These are phyloP conservation scores for Clavulina sp. DNA, from an alignment of 768 basidiomycete genomes.

Conservation along the genomic window DNA sequence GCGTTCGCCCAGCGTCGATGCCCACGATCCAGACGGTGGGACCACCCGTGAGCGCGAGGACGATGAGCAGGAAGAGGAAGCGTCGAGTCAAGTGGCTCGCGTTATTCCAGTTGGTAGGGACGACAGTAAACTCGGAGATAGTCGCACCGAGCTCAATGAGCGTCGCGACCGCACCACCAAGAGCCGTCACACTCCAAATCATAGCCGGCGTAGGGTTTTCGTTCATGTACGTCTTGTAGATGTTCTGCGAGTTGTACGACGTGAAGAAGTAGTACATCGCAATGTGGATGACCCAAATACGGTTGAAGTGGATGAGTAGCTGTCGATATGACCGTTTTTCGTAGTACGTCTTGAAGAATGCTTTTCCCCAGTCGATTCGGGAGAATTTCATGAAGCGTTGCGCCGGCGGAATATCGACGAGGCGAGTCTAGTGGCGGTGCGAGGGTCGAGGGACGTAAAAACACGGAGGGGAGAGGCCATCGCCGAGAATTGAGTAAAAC, in stretches of 20 bases:
- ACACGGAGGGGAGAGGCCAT: too few species aligned
- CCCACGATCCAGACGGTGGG: constrained; percentile 92
- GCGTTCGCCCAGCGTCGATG: constrained; percentile 37
- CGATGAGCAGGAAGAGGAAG: constrained; percentile 73
- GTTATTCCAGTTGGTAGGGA: constrained; percentile 98
- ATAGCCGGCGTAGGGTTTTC: constrained; percentile 45
- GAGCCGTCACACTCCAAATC: constrained; percentile 83
- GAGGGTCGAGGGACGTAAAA: constrained; percentile 3
- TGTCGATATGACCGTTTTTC: constrained; percentile 96
- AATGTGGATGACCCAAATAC: constrained; percentile 96
- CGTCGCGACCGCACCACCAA: constrained; percentile 92
- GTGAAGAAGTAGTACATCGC: constrained; percentile 95
- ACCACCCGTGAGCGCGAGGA: constrained; percentile 77
- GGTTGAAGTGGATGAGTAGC: constrained; percentile 97
- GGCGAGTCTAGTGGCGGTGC: constrained; percentile 40
- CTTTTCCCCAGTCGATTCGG: constrained; percentile 88
- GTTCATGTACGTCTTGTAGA: constrained; percentile 31
- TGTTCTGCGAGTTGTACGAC: constrained; percentile 73
- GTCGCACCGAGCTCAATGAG: constrained; percentile 93
- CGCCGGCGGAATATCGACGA: constrained; percentile 79
- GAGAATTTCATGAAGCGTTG: constrained; percentile 96
- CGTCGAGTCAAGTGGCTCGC: constrained; percentile 89
- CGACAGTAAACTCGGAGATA: constrained; percentile 88
- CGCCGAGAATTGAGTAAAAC: too few species aligned
- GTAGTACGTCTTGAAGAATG: constrained; percentile 97